These are phyloP conservation scores for Hymenoscyphus linearis DNA, from an alignment of 2,329 filamentous ascomycete species.

Conservation along the genomic window DNA sequence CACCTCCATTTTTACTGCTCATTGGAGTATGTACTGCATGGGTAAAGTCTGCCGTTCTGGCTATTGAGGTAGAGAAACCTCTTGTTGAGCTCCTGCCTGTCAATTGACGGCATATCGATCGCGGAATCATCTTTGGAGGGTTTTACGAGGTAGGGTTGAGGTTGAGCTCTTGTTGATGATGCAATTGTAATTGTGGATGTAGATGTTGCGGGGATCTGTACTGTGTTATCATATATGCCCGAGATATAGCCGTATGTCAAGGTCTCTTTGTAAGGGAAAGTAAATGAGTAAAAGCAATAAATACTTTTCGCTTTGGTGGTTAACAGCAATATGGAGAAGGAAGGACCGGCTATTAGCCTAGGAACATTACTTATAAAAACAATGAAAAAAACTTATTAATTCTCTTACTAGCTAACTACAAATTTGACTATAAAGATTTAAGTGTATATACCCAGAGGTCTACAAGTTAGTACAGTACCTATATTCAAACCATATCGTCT, in stretches of 20 bases:
- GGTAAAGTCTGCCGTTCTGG: constrained; percentile 29
- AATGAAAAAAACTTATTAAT: too few species aligned
- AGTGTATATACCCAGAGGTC: too few species aligned
- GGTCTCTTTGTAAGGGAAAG: too few species aligned
- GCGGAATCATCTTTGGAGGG: constrained; percentile 12
- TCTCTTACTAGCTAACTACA: too few species aligned
- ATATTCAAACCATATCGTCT: too few species aligned
- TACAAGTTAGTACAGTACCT: too few species aligned
- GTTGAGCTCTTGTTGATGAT: not conserved
- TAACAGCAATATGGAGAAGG: too few species aligned
- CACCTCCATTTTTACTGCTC: not conserved
- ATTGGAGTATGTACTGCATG: constrained; percentile 27
- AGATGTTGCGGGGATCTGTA: not conserved
- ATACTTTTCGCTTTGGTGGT: too few species aligned
- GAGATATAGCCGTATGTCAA: not conserved
- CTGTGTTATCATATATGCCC: not conserved
- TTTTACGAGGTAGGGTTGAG: not conserved
- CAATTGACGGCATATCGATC: constrained; percentile 14
- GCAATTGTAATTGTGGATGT: not conserved
- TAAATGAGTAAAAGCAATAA: too few species aligned
- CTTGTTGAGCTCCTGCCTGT: constrained; percentile 9
- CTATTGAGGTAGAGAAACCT: constrained; percentile 23
- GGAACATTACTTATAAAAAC: too few species aligned
- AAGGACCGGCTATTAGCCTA: too few species aligned
- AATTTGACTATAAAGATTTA: too few species aligned